phyloP scores from a whole-genome alignment of 345 rosid species.

The Brassica carinata region DNA sequence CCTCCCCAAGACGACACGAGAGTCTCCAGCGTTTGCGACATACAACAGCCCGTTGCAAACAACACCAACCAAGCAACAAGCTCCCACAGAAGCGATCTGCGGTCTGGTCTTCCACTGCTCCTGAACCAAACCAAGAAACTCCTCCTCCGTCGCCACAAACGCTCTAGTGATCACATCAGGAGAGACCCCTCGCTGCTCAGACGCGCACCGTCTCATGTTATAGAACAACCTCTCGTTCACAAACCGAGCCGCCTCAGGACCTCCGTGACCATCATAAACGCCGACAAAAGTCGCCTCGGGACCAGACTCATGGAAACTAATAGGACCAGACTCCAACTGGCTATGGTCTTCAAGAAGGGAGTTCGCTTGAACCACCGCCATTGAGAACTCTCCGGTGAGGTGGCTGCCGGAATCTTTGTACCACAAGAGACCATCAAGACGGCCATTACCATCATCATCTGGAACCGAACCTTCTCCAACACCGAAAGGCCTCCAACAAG shows the following conservation, averaged over 20 bases:
- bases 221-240: constrained; percentile 71
- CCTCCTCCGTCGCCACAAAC: constrained; percentile 85
- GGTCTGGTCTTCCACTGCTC: constrained; percentile 74
- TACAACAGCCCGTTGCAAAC: constrained; percentile 74
- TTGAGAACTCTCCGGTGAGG: constrained; percentile 77
- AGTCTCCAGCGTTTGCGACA: constrained; percentile 96
- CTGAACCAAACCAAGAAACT: constrained; percentile 73
- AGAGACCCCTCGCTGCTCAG: constrained; percentile 74
- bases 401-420: constrained; percentile 76
- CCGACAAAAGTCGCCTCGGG: constrained; percentile 96
- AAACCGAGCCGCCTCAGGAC: constrained; percentile 89
- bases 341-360: constrained; percentile 75
- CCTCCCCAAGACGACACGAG: constrained; percentile 86
- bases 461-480: constrained; percentile 63
- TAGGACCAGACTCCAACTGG: constrained; percentile 88
- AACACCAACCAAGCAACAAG: constrained; percentile 92
- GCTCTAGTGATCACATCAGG: constrained; percentile 83
- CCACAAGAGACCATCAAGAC: constrained; percentile 86
- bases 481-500: constrained; percentile 87
- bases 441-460: constrained; percentile 56
- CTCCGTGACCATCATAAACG: constrained; percentile 97
- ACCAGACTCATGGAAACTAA: constrained; percentile 72
- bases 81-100: constrained; percentile 89
- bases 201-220: constrained; percentile 64
- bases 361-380: constrained; percentile 97